Evolutionary conservation across 2,329 filamentous ascomycete species (phyloP).

Genomic region (Lasiodiplodia gonubiensis): DNA sequence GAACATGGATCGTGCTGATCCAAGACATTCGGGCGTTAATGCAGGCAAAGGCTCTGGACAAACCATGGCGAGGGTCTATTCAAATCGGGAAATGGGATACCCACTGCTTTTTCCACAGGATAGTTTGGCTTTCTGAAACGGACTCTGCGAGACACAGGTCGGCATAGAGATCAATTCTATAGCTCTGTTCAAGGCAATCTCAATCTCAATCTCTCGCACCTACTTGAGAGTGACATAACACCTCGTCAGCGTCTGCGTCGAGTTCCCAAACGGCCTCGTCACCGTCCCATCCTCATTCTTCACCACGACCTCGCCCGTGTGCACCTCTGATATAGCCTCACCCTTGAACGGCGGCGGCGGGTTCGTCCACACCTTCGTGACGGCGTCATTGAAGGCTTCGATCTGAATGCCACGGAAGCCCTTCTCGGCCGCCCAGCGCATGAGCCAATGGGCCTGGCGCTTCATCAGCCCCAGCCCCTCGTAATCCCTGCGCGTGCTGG

Average conservation of each 20-base stretch:
- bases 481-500: constrained; percentile 45
- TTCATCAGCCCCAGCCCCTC: constrained; percentile 44
- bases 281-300: constrained; percentile 34
- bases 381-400: constrained; percentile 41
- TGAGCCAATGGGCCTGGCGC: constrained; percentile 44
- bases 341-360: constrained; percentile 38
- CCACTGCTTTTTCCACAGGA: background rate
- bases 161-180: background rate
- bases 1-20: no score
- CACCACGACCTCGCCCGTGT: constrained; percentile 35
- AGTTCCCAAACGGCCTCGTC: constrained; percentile 34
- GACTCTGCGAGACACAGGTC: background rate
- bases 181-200: background rate
- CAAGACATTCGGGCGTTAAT: background rate
- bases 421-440: constrained; percentile 42
- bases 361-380: constrained; percentile 40
- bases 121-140: background rate
- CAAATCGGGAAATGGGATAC: background rate
- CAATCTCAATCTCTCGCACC: background rate
- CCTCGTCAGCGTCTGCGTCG: constrained; percentile 37
- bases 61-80: background rate
- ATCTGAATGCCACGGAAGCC: constrained; percentile 47
- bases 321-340: constrained; percentile 35
- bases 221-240: constrained; percentile 39
- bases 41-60: no score